phyloP scores from a whole-genome alignment of 768 basidiomycete genomes.

The Agrocybe pediades region DNA sequence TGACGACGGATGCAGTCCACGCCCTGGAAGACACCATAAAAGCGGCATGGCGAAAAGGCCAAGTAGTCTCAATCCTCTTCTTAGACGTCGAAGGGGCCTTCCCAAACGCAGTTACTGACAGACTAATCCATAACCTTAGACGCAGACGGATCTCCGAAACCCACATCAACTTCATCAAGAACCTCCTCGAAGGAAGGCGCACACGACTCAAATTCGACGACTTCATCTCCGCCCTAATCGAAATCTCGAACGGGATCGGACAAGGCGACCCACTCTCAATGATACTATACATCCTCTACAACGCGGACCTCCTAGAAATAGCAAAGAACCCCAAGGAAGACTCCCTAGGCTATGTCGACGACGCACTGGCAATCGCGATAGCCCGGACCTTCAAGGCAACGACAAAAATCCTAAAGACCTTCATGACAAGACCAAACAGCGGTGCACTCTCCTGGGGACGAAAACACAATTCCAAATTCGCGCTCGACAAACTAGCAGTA shows the following conservation, averaged over 20 bases:
- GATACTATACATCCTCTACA: constrained; percentile 27
- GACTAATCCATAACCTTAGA: too few species aligned
- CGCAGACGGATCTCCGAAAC: not conserved
- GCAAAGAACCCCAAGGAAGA: constrained; percentile 2
- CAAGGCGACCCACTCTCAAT: constrained; percentile 25
- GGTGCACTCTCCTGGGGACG: constrained; percentile 27
- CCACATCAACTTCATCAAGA: constrained; percentile 11
- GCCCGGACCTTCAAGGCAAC: constrained; percentile 24
- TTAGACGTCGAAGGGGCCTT: too few species aligned
- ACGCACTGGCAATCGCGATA: constrained; percentile 23
- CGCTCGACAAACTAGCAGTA: constrained; percentile 29
- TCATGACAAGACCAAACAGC: constrained; percentile 21
- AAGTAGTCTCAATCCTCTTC: too few species aligned
- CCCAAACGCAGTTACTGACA: too few species aligned
- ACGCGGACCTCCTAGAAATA: constrained; percentile 21
- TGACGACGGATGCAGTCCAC: too few species aligned
- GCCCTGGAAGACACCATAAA: too few species aligned
- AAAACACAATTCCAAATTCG: constrained; percentile 30
- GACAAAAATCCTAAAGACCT: constrained; percentile 17
- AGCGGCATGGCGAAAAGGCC: too few species aligned
- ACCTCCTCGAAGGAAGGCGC: constrained; percentile 15
- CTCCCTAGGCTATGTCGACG: constrained; percentile 31
- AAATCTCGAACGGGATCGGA: constrained; percentile 21
- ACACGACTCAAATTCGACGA: constrained; percentile 19
- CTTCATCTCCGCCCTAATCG: constrained; percentile 14